Evolutionary conservation across 2,329 filamentous ascomycete species (phyloP).

Genomic region (Calonectria naviculata): DNA sequence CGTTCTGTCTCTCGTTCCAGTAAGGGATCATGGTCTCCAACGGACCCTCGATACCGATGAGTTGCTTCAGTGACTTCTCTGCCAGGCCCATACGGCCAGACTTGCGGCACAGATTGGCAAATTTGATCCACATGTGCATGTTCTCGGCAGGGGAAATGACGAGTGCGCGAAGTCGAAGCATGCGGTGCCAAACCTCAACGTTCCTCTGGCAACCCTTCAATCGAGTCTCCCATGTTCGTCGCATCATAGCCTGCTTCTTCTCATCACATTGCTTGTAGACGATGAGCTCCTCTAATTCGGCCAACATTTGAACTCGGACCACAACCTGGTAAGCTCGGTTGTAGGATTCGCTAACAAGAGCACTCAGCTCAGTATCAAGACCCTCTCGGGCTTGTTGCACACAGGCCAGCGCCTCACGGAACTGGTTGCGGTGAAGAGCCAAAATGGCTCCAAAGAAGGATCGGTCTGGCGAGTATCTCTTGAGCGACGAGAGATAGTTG

Average conservation of each 20-base stretch:
- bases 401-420: constrained; percentile 87
- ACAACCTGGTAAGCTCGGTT: constrained; percentile 98
- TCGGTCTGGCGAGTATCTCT: constrained; percentile 89
- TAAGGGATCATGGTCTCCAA: constrained; percentile 71
- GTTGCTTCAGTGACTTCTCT: constrained; percentile 91
- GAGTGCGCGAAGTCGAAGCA: constrained; percentile 93
- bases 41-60: constrained; percentile 79
- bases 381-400: constrained; percentile 94
- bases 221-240: constrained; percentile 94
- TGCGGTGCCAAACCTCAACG: constrained; percentile 97
- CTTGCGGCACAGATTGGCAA: constrained; percentile 97
- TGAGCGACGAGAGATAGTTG: constrained; percentile 95
- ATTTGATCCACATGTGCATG: constrained; percentile 99
- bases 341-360: constrained; percentile 97
- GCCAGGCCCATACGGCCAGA: constrained; percentile 93
- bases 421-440: constrained; percentile 94
- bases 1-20: constrained; percentile 55
- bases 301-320: constrained; percentile 98
- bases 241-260: constrained; percentile 90
- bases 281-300: constrained; percentile 97
- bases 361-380: constrained; percentile 94
- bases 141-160: constrained; percentile 94
- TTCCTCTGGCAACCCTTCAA: constrained; percentile 96
- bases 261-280: constrained; percentile 95
- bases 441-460: constrained; percentile 98